Conservation (phyloP, 768 basidiomycete species). For the Chalciporus pseudorubinellus region DNA sequence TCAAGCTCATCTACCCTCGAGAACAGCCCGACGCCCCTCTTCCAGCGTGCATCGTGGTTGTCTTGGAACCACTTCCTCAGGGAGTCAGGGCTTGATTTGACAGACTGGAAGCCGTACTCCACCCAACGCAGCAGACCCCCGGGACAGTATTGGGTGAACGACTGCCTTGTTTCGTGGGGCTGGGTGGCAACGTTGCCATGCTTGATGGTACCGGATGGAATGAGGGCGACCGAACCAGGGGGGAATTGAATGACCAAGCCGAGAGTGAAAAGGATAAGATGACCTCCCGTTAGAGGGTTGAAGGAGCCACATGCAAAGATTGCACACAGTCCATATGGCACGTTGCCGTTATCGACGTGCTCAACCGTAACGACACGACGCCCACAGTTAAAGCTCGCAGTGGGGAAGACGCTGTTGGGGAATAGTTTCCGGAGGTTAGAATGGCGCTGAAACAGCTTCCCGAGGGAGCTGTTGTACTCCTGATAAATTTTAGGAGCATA, state of each 20-base stretch:
- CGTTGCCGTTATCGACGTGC: slow-evolving; percentile 32
- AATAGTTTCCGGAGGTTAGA: slow-evolving; percentile 13
- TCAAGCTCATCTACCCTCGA: neutral
- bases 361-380: slow-evolving; percentile 2
- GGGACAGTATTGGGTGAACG: slow-evolving; percentile 4
- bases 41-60: neutral
- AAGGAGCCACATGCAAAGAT: slow-evolving; percentile 28
- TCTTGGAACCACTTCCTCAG: neutral
- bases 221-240: neutral
- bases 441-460: neutral
- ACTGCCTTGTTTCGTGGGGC: neutral
- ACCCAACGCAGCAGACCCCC: slow-evolving; percentile 2
- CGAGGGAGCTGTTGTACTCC: neutral
- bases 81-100: neutral
- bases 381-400: slow-evolving; percentile 33
- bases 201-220: neutral
- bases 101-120: neutral
- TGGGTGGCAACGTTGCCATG: neutral
- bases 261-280: neutral
- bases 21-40: neutral
- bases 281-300: neutral
- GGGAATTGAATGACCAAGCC: neutral
- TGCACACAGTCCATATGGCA: slow-evolving; percentile 32
- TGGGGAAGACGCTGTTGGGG: slow-evolving; percentile 26
- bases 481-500: slow-evolving; percentile 24